Evolutionary conservation across 345 rosid species (phyloP).

Genomic region (Salix caprea): DNA sequence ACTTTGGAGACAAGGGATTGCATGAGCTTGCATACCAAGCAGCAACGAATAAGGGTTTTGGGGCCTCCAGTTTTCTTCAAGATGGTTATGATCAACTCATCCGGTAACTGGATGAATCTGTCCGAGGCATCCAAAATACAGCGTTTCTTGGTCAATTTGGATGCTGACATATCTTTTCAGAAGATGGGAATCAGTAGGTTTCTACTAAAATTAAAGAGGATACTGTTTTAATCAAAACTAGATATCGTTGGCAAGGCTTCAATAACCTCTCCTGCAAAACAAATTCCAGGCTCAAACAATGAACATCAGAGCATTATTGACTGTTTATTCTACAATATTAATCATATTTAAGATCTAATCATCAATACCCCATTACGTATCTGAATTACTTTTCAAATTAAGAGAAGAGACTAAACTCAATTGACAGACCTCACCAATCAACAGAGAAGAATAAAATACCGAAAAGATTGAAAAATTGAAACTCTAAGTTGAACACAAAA

Average conservation of each 20-base stretch:
- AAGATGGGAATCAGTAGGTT: not conserved
- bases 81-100: not conserved
- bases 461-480: too few species aligned
- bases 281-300: too few species aligned
- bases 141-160: not conserved
- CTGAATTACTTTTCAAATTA: not conserved
- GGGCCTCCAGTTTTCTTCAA: not conserved
- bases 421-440: too few species aligned
- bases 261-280: not conserved
- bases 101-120: not conserved
- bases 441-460: too few species aligned
- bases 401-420: too few species aligned
- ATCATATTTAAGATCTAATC: too few species aligned
- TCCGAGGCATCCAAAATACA: not conserved
- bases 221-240: not conserved
- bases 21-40: not conserved
- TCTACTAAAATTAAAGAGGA: not conserved
- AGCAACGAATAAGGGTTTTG: not conserved
- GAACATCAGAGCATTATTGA: too few species aligned
- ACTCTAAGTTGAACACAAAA: too few species aligned
- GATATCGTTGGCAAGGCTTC: not conserved
- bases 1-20: not conserved
- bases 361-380: too few species aligned
- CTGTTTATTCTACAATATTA: too few species aligned
- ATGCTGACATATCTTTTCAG: not conserved